Conservation (phyloP, 768 basidiomycete species). For the Calvatia gigantea region DNA sequence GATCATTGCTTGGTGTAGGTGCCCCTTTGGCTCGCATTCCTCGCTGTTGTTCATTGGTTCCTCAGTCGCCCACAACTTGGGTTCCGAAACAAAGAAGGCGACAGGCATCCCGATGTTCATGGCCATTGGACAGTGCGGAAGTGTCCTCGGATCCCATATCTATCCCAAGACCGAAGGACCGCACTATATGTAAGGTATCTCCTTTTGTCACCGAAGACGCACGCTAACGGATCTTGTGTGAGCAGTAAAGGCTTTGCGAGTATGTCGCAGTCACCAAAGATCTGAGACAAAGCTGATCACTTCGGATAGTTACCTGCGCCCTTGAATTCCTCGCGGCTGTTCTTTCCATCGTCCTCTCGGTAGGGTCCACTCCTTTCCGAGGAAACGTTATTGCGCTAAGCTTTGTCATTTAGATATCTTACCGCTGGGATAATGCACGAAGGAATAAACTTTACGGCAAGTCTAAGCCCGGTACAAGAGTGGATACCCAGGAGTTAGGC, state of each 20-base stretch:
- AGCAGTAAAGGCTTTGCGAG: conserved; percentile 58
- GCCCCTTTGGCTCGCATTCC: not conserved
- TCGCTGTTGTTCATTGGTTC: not conserved
- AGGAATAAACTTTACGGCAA: conserved; percentile 53
- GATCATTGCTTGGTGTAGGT: conserved; percentile 75
- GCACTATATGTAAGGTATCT: conserved; percentile 48
- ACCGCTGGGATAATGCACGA: conserved; percentile 55
- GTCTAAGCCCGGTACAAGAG: conserved; percentile 39
- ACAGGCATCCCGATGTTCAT: conserved; percentile 77
- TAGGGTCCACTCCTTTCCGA: conserved; percentile 22
- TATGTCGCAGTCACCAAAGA: conserved; percentile 19
- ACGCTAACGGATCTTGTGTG: not conserved
- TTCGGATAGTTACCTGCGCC: conserved; percentile 39
- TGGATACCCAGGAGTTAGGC: conserved; percentile 65
- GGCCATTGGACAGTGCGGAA: conserved; percentile 77
- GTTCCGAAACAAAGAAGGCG: conserved; percentile 75
- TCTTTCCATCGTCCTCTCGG: conserved; percentile 49
- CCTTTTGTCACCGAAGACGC: not conserved
- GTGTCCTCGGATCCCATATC: conserved; percentile 71
- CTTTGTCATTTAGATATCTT: conserved; percentile 48
- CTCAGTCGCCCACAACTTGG: conserved; percentile 70
- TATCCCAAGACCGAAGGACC: conserved; percentile 66
- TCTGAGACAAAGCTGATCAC: not conserved
- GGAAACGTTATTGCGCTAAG: not conserved
- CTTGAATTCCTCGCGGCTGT: conserved; percentile 54